Conservation (phyloP, 352 stramenopile genomes). For the Globisporangium recalcitrans region DNA sequence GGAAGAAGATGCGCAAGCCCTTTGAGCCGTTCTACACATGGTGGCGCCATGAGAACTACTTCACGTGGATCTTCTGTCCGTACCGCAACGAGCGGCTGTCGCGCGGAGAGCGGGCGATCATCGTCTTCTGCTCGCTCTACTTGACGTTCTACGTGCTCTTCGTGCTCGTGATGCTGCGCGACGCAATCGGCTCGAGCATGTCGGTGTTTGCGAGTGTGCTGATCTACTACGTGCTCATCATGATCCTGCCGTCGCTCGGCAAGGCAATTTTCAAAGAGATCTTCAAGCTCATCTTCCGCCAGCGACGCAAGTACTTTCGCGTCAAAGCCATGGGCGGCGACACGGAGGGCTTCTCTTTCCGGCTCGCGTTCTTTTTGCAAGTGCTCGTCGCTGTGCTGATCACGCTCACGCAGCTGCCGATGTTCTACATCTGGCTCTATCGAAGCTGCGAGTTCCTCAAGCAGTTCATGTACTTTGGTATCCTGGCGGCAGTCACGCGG, state of each 20-base stretch:
- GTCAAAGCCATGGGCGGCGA: conserved; percentile 38
- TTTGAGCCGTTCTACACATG: conserved; percentile 71
- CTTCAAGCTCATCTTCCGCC: conserved; percentile 71
- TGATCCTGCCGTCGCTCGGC: conserved; percentile 45
- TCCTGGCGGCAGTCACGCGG: conserved; percentile 48
- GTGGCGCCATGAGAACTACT: conserved; percentile 77
- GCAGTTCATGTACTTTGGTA: conserved; percentile 65
- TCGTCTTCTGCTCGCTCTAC: conserved; percentile 65
- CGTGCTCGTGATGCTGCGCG: conserved; percentile 54
- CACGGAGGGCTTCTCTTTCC: conserved; percentile 46
- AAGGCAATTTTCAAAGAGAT: conserved; percentile 73
- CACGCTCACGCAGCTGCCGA: conserved; percentile 39
- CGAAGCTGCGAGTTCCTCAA: conserved; percentile 57
- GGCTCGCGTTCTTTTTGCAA: conserved; percentile 50
- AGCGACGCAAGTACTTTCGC: conserved; percentile 63
- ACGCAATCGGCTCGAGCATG: conserved; percentile 30
- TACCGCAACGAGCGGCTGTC: conserved; percentile 62
- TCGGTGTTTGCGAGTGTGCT: conserved; percentile 35
- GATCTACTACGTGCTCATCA: conserved; percentile 49
- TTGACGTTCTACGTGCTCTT: conserved; percentile 76
- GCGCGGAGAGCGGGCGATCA: conserved; percentile 52
- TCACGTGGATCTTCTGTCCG: conserved; percentile 69
- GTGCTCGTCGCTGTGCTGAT: conserved; percentile 48
- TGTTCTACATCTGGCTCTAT: conserved; percentile 66
- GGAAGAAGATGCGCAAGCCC: conserved; percentile 52